Conservation (phyloP, 2,329 filamentous ascomycete species). For the Tolypocladium amazonense region DNA sequence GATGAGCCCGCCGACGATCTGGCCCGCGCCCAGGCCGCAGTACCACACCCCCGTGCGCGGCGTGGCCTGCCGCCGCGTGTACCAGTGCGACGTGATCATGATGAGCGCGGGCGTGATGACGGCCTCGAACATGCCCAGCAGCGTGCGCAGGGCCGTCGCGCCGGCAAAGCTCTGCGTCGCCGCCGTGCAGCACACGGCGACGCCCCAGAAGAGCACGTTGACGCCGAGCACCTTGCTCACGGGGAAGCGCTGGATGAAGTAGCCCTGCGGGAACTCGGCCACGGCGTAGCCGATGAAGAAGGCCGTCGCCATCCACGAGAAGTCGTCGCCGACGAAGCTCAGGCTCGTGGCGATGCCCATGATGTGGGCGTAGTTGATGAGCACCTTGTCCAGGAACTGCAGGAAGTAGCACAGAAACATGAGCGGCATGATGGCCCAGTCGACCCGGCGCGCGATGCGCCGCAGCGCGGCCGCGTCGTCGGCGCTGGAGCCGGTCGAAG, state of each 20-base stretch:
- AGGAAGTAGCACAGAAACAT: slow-evolving; percentile 16
- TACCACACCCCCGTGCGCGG: slow-evolving; percentile 29
- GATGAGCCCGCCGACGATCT: slow-evolving; percentile 31
- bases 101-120: slow-evolving; percentile 39
- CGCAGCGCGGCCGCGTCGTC: not conserved
- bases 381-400: slow-evolving; percentile 16
- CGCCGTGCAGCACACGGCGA: slow-evolving; percentile 31
- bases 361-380: slow-evolving; percentile 18
- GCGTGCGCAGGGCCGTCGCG: slow-evolving; percentile 28
- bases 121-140: slow-evolving; percentile 36
- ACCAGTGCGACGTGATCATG: slow-evolving; percentile 32
- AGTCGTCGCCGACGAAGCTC: slow-evolving; percentile 20
- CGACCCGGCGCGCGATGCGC: slow-evolving; percentile 13
- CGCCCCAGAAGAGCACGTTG: slow-evolving; percentile 23
- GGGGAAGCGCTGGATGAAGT: slow-evolving; percentile 21
- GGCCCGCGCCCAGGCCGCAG: slow-evolving; percentile 15
- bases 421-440: slow-evolving; percentile 14
- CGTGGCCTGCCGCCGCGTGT: slow-evolving; percentile 31
- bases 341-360: slow-evolving; percentile 16
- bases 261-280: slow-evolving; percentile 17
- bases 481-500: not conserved
- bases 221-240: slow-evolving; percentile 21
- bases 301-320: slow-evolving; percentile 18
- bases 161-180: slow-evolving; percentile 28
- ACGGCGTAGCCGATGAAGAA: slow-evolving; percentile 19